Base-by-base conservation (phyloP, 805 yeast species). In the Starmerella geochares region DNA sequence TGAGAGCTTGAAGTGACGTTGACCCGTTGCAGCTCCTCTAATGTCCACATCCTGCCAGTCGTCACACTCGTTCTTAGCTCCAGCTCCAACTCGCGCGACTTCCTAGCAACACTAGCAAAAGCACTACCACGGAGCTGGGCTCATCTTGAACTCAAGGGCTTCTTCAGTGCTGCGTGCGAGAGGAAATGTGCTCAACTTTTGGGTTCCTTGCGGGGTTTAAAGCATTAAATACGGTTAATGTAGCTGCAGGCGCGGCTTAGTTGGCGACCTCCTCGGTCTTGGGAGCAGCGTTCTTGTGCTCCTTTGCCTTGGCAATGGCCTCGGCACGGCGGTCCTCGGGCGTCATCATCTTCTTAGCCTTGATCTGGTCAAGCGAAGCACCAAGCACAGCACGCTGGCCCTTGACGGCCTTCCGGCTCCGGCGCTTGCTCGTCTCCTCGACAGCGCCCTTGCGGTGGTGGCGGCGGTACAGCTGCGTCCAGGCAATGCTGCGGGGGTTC, bases 391-490 rank as follows among this genome's bases (percentile, higher is more conserved):
- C 96, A 82, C 98, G 92, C 79, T 88, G 96, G 75, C 84, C 80
- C 84, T 92, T 92, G 75, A 88, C 94, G 69, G 95, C 73, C 82
- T 86, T 88, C 81, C 96, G 90, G 65, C 92, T 63, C 78, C 95
- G 86, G 83, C 86, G 94, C 84, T 86, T 92, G 73, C 94, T 66
- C 65, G 84, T 86, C 79, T 92, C 98, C 81, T 92, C 99, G 69
- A 96, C 81, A 72, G 90, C 80, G 79, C 99, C 99, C 80, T 92
- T 92, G 84, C 86, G 87, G 94, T 92, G 97, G 79, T 90, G 96
- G 78, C 95, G 86, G 83, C 99, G 90, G 90, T 78, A 92, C 68
- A 92, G 81, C 69, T 90, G 96, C 64, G 99, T 92, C 99, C 99
- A 92, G 61, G 97, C 81, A 72, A 92, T 81, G 82, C 96, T 85